Evolutionary conservation across 2,329 filamentous ascomycete species (phyloP), one percentile per base, ranked within the genome.

Genomic region (Talaromyces sp.): DNA sequence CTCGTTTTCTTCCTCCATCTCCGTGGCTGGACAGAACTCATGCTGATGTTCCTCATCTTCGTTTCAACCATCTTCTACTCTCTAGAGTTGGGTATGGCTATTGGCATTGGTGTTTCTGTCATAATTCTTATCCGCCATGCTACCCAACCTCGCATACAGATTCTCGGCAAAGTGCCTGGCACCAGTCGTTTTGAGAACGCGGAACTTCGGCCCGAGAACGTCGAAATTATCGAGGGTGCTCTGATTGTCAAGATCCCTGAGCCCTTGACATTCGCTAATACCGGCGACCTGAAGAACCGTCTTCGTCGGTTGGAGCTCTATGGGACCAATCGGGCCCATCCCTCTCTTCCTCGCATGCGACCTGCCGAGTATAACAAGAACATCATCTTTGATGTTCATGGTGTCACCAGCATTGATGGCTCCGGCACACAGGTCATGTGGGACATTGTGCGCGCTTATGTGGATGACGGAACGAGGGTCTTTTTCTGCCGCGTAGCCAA

Each of bases 211-310:
- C 83, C 87, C 0, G 85, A 88, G 40, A 81, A 82, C 24, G 80
- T 97, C 3, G 93, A 97, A 70, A 92, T 96, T 65, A 83, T 97
- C 48, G 92, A 97, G 60, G 90, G 93, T 14, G 95, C 90, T 55
- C 78, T 99, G 9, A 96, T 99, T 55, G 91, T 97, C 65, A 97
- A 97, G 78, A 97, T 99, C 50, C 93, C 94, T 0, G 94, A 99
- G 69, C 94, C 94, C 0, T 78, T 99, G 46, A 97, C 93, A 0
- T 99, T 99, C 70, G 93, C 93, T 67, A 99, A 99, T 70, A 97
- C 94, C 0, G 94, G 92, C 42, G 90, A 94, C 62, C 78, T 99
- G 40, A 96, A 95, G 72, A 88, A 87, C 47, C 83, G 94, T 3
- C 80, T 99, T 10, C 82, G 89, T 5, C 80, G 94, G 6, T 80